Base-by-base conservation (phyloP, 2,329 filamentous ascomycete species). In the Cladosporium sp. region DNA sequence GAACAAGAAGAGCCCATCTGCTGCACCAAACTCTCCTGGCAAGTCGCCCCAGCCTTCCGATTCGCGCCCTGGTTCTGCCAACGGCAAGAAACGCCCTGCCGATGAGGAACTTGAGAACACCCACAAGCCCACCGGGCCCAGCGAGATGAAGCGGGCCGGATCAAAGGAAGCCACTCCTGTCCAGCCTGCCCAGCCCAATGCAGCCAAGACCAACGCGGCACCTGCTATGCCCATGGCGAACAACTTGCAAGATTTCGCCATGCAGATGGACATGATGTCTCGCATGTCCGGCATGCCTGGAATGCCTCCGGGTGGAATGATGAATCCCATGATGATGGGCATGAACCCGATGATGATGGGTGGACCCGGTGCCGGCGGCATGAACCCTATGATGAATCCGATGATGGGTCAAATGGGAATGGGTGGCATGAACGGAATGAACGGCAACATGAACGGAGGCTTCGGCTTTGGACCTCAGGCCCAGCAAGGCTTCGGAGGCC, bases 81-180 rank as follows among this genome's bases (percentile, higher is more conserved):
- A 79, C 66, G 81, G 86, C 30, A 95, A 91, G 80, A 99, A 98
- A 81, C 88, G 95, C 26, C 86, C 90, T 12, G 92, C 93, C 15
- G 92, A 94, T 41, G 90, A 93, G 62, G 84, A 87, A 36, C 79
- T 85, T 64, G 79, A 79, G 59, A 82, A 79, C 66, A 73, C 78
- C 55, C 76, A 78, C 26, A 78, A 78, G 21, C 78, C 79, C 8
- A 79, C 79, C 4, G 81, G 79, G 14, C 82, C 82, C 12, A 79
- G 80, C 60, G 81, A 79, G 15, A 82, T 80, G 80, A 78, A 78
- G 49, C 60, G 36, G 2, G 26, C 60, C 11, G 60, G 49, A 24
- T 64, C 60, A 4, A 73, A 70, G 49, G 66, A 65, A 30, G 63
- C 76, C 52, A 59, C 66, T 36, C 71, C 77, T 71, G 72, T 75